Conservation (phyloP, 2,329 filamentous ascomycete genomes). For the Colletotrichum orbiculare region DNA sequence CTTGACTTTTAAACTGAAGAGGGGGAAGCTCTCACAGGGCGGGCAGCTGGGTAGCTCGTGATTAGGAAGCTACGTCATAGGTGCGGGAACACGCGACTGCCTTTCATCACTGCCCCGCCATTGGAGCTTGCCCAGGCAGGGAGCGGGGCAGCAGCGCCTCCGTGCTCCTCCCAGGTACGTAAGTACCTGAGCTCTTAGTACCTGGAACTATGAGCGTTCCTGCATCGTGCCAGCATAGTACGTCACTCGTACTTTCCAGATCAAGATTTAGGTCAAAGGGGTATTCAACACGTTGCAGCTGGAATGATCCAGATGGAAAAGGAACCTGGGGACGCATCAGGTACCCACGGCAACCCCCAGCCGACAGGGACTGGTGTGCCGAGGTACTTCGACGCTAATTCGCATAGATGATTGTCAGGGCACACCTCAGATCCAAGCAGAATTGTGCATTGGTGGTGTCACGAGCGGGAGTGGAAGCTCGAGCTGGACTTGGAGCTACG, state of each 20-base stretch:
- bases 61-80: slow-evolving; percentile 37
- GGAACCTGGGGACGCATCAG: slow-evolving; percentile 6
- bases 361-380: neutral
- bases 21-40: slow-evolving; percentile 31
- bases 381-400: slow-evolving; percentile 5
- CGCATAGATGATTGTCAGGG: too few relatives aligned
- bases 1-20: slow-evolving; percentile 27
- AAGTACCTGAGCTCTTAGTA: slow-evolving; percentile 15
- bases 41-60: slow-evolving; percentile 33
- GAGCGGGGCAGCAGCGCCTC: slow-evolving; percentile 32
- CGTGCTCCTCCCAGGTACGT: slow-evolving; percentile 31
- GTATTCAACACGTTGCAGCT: slow-evolving; percentile 32
- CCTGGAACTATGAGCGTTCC: slow-evolving; percentile 34
- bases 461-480: too few relatives aligned
- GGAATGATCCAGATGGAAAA: slow-evolving; percentile 32
- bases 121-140: slow-evolving; percentile 32
- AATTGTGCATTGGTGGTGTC: too few relatives aligned
- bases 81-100: slow-evolving; percentile 36
- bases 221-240: slow-evolving; percentile 32
- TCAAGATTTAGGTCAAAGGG: slow-evolving; percentile 28
- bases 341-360: neutral
- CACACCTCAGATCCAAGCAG: too few relatives aligned
- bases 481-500: too few relatives aligned
- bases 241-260: slow-evolving; percentile 32
- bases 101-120: slow-evolving; percentile 37